Conservation (phyloP, 2,329 filamentous ascomycete genomes). For the Hypoxylon sp. region DNA sequence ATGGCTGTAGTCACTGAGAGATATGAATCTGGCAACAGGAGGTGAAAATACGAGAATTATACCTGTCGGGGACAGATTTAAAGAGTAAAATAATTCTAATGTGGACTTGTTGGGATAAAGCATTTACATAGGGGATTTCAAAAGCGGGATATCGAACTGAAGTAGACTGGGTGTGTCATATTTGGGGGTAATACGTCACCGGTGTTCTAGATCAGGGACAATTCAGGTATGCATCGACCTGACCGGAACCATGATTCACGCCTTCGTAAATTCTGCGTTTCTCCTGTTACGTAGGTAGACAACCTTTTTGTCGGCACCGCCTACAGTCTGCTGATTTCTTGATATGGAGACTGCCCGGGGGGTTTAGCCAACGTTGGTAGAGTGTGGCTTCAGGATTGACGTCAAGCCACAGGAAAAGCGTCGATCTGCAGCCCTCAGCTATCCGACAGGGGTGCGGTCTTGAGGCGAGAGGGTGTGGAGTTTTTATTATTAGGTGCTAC, state of each 20-base stretch:
- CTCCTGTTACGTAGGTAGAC: slow-evolving; percentile 10
- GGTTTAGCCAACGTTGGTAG: slow-evolving; percentile 14
- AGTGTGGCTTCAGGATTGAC: slow-evolving; percentile 38
- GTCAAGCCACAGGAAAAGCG: slow-evolving; percentile 35
- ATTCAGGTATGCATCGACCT: slow-evolving; percentile 2
- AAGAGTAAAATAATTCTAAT: background rate
- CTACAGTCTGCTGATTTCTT: slow-evolving; percentile 7
- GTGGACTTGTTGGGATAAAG: slow-evolving; percentile 2
- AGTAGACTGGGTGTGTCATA: slow-evolving; percentile 25
- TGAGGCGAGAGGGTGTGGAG: slow-evolving; percentile 20
- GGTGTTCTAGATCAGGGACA: slow-evolving; percentile 22
- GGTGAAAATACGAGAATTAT: background rate
- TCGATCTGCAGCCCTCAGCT: slow-evolving; percentile 25
- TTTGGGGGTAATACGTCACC: slow-evolving; percentile 37
- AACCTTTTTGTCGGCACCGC: slow-evolving; percentile 3
- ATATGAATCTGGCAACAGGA: background rate
- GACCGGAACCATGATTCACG: slow-evolving; percentile 36
- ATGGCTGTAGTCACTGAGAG: background rate
- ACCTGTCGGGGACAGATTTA: background rate
- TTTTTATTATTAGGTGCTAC: slow-evolving; percentile 26
- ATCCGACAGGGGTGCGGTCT: slow-evolving; percentile 24
- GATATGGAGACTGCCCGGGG: slow-evolving; percentile 29
- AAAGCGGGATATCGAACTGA: slow-evolving; percentile 11
- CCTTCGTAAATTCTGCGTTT: slow-evolving; percentile 19
- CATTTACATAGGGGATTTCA: slow-evolving; percentile 40